phyloP scores from a whole-genome alignment of 1,284 basidiomycete genomes.

The Apiotrichum gamsii region DNA sequence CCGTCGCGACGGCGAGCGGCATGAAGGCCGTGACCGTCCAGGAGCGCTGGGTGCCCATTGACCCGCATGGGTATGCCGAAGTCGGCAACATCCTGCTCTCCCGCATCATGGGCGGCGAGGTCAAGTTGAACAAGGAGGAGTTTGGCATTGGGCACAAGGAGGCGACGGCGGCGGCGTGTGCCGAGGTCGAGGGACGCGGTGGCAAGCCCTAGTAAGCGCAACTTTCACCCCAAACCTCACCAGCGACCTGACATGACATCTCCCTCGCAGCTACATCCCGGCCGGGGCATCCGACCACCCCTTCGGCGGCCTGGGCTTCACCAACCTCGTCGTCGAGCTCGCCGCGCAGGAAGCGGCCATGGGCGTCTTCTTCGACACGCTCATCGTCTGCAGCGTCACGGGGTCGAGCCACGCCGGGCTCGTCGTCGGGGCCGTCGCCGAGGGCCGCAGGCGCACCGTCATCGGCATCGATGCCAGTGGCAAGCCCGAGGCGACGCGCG shows the following conservation, averaged over 20 bases:
- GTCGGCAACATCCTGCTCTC: conserved; percentile 37
- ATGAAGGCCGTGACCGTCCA: conserved; percentile 29
- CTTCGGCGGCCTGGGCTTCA: conserved; percentile 32
- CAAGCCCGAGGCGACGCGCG: conserved; percentile 28
- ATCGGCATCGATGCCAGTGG: conserved; percentile 36
- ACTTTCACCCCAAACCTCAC: no score
- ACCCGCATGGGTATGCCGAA: conserved; percentile 30
- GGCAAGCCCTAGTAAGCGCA: conserved; percentile 32
- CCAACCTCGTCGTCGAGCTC: conserved; percentile 29
- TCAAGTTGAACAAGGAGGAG: conserved; percentile 27
- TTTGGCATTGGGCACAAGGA: conserved; percentile 34
- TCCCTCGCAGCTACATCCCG: conserved; percentile 23
- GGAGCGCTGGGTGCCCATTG: conserved; percentile 36
- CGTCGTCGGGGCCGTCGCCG: conserved; percentile 29
- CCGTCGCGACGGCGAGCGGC: conserved; percentile 2
- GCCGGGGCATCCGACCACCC: conserved; percentile 35
- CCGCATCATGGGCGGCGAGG: conserved; percentile 36
- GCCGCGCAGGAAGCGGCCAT: conserved; percentile 28
- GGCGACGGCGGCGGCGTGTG: conserved; percentile 28
- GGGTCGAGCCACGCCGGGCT: conserved; percentile 34
- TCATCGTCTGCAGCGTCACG: conserved; percentile 35
- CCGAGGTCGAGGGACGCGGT: conserved; percentile 25
- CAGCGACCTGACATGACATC: no score
- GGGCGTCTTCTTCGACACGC: conserved; percentile 34
- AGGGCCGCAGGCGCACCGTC: conserved; percentile 30